Percentiles rank a stretch among this genome's conserved stretches.
phyloP scores from a whole-genome alignment of 1,284 basidiomycete species.

The Rhodofomes roseus region DNA sequence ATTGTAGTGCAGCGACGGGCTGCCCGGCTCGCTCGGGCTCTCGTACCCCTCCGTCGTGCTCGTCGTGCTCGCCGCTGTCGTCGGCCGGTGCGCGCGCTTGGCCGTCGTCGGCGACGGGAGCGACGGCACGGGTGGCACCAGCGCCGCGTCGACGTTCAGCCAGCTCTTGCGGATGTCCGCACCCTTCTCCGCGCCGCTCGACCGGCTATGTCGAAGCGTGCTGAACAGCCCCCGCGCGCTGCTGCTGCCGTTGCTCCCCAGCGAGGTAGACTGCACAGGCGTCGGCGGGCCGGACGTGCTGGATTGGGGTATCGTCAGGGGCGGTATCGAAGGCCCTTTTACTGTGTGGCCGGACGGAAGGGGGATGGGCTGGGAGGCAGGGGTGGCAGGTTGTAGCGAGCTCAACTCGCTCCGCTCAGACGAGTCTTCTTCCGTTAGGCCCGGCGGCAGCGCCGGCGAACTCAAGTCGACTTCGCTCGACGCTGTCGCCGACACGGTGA shows the following conservation, averaged over 20 bases:
- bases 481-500: conserved; percentile 1
- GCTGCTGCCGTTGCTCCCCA: conserved; percentile 7
- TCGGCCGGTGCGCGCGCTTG: conserved; percentile 10
- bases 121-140: conserved; percentile 17
- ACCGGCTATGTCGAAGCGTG: conserved; percentile 27
- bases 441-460: conserved; percentile 44
- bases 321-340: conserved; percentile 8
- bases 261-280: conserved; percentile 4
- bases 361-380: conserved; percentile 12
- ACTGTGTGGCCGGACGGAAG: conserved; percentile 4
- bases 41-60: conserved; percentile 12
- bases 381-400: conserved; percentile 24
- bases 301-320: conserved; percentile 7
- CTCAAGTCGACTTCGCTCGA: conserved; percentile 14
- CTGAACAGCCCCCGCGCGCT: conserved; percentile 21
- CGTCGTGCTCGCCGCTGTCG: conserved; percentile 13
- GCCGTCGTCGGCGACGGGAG: conserved; percentile 18
- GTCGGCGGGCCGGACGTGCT: conserved; percentile 2
- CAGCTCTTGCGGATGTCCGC: conserved; percentile 10
- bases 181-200: background rate
- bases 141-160: conserved; percentile 12
- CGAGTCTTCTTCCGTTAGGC: conserved; percentile 39
- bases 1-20: conserved; percentile 10
- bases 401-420: conserved; percentile 30
- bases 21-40: conserved; percentile 13